Conservation (phyloP, 2,329 filamentous ascomycete genomes). For the Fonsecaea erecta region DNA sequence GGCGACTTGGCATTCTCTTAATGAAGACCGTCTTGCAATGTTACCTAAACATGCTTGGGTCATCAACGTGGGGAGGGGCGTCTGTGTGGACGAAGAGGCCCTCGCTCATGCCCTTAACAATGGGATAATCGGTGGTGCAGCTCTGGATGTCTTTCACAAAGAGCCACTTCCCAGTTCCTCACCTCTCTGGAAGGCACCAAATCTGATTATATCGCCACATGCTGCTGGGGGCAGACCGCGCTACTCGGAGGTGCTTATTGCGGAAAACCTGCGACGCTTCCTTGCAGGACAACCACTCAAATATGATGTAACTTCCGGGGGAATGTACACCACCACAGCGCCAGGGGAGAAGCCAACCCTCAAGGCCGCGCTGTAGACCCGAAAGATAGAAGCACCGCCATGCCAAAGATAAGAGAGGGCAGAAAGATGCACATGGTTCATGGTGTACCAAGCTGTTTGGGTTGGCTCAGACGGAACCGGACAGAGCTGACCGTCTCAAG, state of each 20-base stretch:
- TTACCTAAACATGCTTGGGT: conserved; percentile 57
- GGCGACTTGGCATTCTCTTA: conserved; percentile 49
- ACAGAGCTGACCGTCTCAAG: neutral
- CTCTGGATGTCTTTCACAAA: conserved; percentile 71
- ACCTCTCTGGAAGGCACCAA: conserved; percentile 47
- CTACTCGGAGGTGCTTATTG: conserved; percentile 63
- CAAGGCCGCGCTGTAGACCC: conserved; percentile 17
- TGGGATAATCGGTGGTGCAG: conserved; percentile 67
- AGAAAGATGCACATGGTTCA: neutral
- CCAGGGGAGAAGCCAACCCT: conserved; percentile 4
- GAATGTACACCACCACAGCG: conserved; percentile 10
- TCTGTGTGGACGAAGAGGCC: conserved; percentile 29
- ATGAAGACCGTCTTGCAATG: conserved; percentile 57
- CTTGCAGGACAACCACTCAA: conserved; percentile 63
- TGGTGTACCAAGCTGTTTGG: neutral
- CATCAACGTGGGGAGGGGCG: conserved; percentile 31
- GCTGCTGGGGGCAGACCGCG: conserved; percentile 56
- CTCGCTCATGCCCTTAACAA: conserved; percentile 37
- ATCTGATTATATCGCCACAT: conserved; percentile 30
- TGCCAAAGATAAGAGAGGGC: neutral
- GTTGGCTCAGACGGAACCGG: neutral
- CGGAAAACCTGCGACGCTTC: conserved; percentile 64
- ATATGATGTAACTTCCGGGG: conserved; percentile 47
- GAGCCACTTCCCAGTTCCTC: conserved; percentile 70
- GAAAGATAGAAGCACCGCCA: neutral